These are phyloP conservation scores for Colletotrichum sp. DNA, from an alignment of 2,329 filamentous ascomycete genomes.

Conservation along the genomic window DNA sequence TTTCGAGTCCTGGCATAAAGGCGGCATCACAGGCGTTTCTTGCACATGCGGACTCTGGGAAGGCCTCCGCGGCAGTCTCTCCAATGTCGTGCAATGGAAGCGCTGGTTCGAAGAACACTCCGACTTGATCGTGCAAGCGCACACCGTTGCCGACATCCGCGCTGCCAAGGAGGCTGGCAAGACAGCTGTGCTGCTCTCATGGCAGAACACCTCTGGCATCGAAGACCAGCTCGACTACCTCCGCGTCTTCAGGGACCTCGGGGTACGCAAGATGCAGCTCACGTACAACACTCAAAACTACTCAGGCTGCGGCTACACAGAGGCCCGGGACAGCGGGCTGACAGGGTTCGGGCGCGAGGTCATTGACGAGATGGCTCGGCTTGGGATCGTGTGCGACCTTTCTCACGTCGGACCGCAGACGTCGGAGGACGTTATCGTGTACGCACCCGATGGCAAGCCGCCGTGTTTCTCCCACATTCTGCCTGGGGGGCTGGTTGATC, in stretches of 20 bases:
- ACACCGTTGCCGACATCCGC: conserved; percentile 39
- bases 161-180: conserved; percentile 38
- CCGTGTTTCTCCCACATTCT: conserved; percentile 44
- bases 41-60: conserved; percentile 46
- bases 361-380: conserved; percentile 36
- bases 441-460: conserved; percentile 38
- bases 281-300: conserved; percentile 49
- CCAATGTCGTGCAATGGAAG: conserved; percentile 46
- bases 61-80: conserved; percentile 39
- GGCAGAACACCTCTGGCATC: conserved; percentile 46
- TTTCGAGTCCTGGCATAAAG: conserved; percentile 41
- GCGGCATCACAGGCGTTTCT: conserved; percentile 44
- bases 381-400: conserved; percentile 40
- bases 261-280: conserved; percentile 46
- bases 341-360: conserved; percentile 39
- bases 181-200: conserved; percentile 42
- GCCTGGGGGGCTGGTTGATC: conserved; percentile 37
- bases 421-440: conserved; percentile 37
- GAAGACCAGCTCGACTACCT: conserved; percentile 42
- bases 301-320: conserved; percentile 43
- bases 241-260: conserved; percentile 42
- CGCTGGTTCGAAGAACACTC: conserved; percentile 46
- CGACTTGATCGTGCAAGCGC: conserved; percentile 42
- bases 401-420: conserved; percentile 39
- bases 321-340: conserved; percentile 38